phyloP scores from a whole-genome alignment of 148 eudicot species.

The Selenicereus undatus region DNA sequence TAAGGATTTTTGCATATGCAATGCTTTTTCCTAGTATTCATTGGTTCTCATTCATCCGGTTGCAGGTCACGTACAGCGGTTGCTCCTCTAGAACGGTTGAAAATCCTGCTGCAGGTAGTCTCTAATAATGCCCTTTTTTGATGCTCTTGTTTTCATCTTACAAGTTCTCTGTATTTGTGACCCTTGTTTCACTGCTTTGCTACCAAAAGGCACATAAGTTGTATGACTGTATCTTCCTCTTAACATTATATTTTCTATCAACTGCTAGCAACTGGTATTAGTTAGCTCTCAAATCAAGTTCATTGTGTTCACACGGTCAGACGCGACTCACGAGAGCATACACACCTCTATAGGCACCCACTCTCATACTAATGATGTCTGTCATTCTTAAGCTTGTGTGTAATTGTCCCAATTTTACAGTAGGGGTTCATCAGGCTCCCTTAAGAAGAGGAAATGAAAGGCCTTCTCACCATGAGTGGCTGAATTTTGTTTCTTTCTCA shows the following conservation, averaged over 20 bases:
- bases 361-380: background rate
- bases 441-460: background rate
- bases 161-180: background rate
- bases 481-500: background rate
- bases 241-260: background rate
- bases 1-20: no score
- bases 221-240: background rate
- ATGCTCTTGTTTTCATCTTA: background rate
- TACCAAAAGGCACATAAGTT: background rate
- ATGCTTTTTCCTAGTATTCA: background rate
- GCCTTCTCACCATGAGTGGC: background rate
- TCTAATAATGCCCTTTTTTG: background rate
- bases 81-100: constrained; percentile 80
- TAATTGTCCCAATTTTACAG: background rate
- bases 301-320: background rate
- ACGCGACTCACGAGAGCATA: background rate
- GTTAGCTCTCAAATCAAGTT: background rate
- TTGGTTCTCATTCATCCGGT: background rate
- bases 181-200: background rate
- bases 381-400: background rate
- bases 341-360: background rate
- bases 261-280: background rate
- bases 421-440: background rate
- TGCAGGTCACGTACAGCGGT: constrained; percentile 90
- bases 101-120: constrained; percentile 82